These are phyloP conservation scores for Xerocomellus dryophilus DNA, from an alignment of 768 basidiomycete genomes.

Conservation along the genomic window DNA sequence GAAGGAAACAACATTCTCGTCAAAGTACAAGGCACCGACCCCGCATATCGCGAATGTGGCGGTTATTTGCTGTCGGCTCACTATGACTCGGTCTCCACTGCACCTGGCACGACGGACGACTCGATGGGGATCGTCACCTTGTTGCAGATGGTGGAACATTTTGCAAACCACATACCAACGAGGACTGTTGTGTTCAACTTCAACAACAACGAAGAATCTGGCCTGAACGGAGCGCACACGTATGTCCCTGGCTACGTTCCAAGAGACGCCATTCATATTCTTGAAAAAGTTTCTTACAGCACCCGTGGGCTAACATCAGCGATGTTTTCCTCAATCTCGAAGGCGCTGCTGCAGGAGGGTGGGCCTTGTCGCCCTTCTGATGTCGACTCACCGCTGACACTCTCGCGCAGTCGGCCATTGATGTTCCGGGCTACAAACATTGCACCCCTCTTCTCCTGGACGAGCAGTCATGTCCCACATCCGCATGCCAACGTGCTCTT, in stretches of 20 bases:
- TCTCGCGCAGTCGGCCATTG: conserved; percentile 56
- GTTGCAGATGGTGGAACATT: conserved; percentile 60
- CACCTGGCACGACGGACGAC: conserved; percentile 73
- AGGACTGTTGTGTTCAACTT: conserved; percentile 77
- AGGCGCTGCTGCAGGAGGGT: conserved; percentile 80
- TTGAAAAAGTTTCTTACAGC: conserved; percentile 55
- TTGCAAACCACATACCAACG: conserved; percentile 46
- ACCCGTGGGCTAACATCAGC: conserved; percentile 69
- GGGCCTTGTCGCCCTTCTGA: conserved; percentile 14
- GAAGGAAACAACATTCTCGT: conserved; percentile 68
- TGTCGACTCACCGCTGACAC: background rate
- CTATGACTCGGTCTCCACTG: conserved; percentile 77
- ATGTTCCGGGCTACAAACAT: conserved; percentile 71
- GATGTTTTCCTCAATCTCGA: conserved; percentile 78
- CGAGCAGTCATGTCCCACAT: conserved; percentile 44
- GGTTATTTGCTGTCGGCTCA: conserved; percentile 77
- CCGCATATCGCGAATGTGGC: conserved; percentile 29
- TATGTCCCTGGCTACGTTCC: conserved; percentile 29
- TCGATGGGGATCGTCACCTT: conserved; percentile 70
- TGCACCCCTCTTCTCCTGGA: conserved; percentile 53
- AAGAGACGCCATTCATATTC: background rate
- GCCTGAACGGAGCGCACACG: conserved; percentile 68
- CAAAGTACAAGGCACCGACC: conserved; percentile 54
- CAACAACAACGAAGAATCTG: conserved; percentile 84
- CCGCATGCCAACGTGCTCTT: conserved; percentile 73